Evolutionary conservation across 805 yeast species (phyloP), one percentile per base, ranked within the genome.

Genomic region (Ogataea trehalophila): DNA sequence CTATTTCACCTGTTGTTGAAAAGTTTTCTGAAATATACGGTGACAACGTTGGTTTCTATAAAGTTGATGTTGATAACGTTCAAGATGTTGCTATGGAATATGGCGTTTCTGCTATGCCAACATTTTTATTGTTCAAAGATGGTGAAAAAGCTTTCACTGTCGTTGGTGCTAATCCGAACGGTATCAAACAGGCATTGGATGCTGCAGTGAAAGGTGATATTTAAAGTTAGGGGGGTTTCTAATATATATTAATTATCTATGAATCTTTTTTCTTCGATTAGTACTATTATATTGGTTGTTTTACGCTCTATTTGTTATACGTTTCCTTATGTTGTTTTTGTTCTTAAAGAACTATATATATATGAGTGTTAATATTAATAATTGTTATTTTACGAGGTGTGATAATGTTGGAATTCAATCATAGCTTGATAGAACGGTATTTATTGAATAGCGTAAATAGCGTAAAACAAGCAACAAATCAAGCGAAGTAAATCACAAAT

Each of bases 71-170:
- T 41, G 94, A 85, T 61, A 70, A 73, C 37, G 75, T 76, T 29
- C 69, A 67, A 16, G 87, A 81, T 37, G 67, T 84, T 44, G 87
- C 90, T 9, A 67, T 62, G 47, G 81, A 77, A 49, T 79, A 79
- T 59, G 83, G 79, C 11, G 71, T 85, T 43, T 69, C 79, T 22
- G 89, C 92, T 35, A 83, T 85, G 90, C 94, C 94, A 41, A 86
- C 92, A 2, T 81, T 83, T 50, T 58, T 83, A 20, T 66, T 82
- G 33, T 78, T 79, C 65, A 79, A 82, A 61, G 71, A 80, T 42
- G 88, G 88, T 22, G 74, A 77, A 45, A 67, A 76, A 41, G 62
- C 79, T 4, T 80, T 75, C 17, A 77, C 76, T 43, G 68, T 85
- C 33, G 76, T 85, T 22, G 94, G 94, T 37, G 92, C 91, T 16